Conservation (phyloP, 345 rosid genomes). For the Schrenkiella parvula region DNA sequence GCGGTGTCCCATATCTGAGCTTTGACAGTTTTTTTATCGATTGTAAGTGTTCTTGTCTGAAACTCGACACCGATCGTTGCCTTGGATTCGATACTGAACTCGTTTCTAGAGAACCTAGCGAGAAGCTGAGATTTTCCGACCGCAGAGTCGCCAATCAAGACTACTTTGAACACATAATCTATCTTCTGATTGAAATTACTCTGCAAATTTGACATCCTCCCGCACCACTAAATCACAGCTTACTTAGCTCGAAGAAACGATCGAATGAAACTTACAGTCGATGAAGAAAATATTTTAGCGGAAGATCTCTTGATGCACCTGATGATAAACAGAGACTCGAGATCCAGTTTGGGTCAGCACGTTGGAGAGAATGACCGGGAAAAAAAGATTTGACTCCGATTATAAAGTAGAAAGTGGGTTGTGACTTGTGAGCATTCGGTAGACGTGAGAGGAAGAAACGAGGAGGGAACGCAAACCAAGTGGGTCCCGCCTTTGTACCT, state of each 20-base stretch:
- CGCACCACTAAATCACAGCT: neutral
- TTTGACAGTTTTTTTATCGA: constrained; percentile 58
- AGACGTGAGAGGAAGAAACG: constrained; percentile 20
- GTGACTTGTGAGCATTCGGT: constrained; percentile 7
- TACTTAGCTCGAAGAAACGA: neutral
- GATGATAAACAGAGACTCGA: neutral
- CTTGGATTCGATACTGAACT: constrained; percentile 59
- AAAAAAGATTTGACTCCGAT: neutral
- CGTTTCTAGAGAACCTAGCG: constrained; percentile 60
- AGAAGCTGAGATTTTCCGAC: constrained; percentile 74
- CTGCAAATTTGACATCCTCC: constrained; percentile 40
- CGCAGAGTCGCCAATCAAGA: constrained; percentile 65
- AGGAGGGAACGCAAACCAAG: neutral
- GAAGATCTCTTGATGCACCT: neutral
- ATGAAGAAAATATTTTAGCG: neutral
- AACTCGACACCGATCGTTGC: constrained; percentile 74
- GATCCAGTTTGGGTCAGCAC: constrained; percentile 7
- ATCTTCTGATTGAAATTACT: constrained; percentile 49
- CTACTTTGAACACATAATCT: constrained; percentile 65
- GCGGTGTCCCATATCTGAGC: constrained; percentile 87
- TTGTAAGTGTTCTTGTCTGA: constrained; percentile 51
- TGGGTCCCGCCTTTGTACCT: constrained; percentile 14
- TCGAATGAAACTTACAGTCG: neutral
- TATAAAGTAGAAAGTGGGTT: neutral
- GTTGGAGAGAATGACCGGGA: constrained; percentile 2